Evolutionary conservation across 2,329 filamentous ascomycete genomes (phyloP).

Genomic region (Ceratocystis albifundus): DNA sequence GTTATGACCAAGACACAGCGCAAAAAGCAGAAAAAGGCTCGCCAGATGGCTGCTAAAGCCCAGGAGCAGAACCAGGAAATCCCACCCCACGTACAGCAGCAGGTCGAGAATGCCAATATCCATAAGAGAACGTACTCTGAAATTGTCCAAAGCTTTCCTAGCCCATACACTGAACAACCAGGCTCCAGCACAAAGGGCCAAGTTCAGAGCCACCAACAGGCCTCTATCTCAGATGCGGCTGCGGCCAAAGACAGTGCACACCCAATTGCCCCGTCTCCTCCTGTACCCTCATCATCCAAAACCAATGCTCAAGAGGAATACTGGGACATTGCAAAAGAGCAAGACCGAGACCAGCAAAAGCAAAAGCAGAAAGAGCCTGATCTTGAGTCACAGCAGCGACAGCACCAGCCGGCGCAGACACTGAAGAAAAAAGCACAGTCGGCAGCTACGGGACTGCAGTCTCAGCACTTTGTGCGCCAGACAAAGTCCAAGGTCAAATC

Average conservation of each 20-base stretch:
- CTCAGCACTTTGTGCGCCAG: background rate
- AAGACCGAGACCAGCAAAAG: background rate
- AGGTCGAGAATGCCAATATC: background rate
- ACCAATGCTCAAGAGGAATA: conserved; percentile 8
- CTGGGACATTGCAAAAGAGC: conserved; percentile 1
- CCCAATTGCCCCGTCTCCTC: conserved; percentile 5
- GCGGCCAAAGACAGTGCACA: conserved; percentile 13
- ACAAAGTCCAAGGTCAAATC: conserved; percentile 9
- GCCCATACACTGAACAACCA: background rate
- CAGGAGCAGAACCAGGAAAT: background rate
- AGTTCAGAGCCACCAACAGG: background rate
- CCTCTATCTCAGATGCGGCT: background rate
- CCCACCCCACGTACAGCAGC: conserved; percentile 5
- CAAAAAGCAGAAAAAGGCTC: conserved; percentile 13
- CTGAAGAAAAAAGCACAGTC: background rate
- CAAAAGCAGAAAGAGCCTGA: background rate
- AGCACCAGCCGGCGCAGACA: background rate
- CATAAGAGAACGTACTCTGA: background rate
- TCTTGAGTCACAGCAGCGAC: background rate
- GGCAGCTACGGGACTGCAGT: background rate
- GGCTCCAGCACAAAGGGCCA: background rate
- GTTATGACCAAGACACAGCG: background rate
- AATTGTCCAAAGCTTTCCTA: background rate
- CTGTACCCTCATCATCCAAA: background rate
- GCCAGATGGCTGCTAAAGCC: background rate